Base-by-base conservation (phyloP, 1,284 basidiomycete genomes). In the Cryptococcus sp. region DNA sequence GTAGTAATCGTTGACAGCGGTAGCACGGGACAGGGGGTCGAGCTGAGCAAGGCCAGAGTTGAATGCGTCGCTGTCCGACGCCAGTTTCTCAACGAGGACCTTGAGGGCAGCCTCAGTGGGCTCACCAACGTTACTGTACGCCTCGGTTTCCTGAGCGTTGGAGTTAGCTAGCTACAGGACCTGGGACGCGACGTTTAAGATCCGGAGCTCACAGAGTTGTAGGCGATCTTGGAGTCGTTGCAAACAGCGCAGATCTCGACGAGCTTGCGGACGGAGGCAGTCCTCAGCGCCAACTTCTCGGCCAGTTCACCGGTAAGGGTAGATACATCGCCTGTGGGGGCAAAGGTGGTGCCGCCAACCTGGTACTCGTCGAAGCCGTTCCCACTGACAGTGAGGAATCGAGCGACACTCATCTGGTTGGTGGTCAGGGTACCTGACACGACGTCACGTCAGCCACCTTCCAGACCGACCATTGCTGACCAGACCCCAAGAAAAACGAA, bases 61-160 rank as follows among this genome's bases (percentile, higher is more conserved):
- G 72, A 81, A 77, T 1, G 66, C 49, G 56, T 80, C 77, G 52
- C 80, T 74, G 45, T 78, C 66, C 28, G 79, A 77, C 2, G 79
- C 81, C 38, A 85, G 79, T 75, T 98, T 98, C 79, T 98, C 95
- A 20, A 87, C 91, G 5, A 98, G 84, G 40, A 94, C 91, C 75
- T 89, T 90, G 54, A 97, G 82, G 1, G 93, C 93, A 8, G 92
- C 93, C 77, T 97, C 95, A 2, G 96, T 99, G 8, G 96, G 95
- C 78, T 98, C 94, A 21, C 95, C 95, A 43, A 99, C 84, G 67
- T 91, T 93, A 54, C 81, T 76, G 76, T 96, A 97, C 1, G 80
- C 69, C 45, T 83, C 81, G 73, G 89, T 91, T 45, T 94, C 89
- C 87, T 91, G 65, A 61, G 39, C 15, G 8, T 45, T 28, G 9